Evolutionary conservation across 2,329 filamentous ascomycete species (phyloP).

Genomic region (Cladorrhinum sp.): DNA sequence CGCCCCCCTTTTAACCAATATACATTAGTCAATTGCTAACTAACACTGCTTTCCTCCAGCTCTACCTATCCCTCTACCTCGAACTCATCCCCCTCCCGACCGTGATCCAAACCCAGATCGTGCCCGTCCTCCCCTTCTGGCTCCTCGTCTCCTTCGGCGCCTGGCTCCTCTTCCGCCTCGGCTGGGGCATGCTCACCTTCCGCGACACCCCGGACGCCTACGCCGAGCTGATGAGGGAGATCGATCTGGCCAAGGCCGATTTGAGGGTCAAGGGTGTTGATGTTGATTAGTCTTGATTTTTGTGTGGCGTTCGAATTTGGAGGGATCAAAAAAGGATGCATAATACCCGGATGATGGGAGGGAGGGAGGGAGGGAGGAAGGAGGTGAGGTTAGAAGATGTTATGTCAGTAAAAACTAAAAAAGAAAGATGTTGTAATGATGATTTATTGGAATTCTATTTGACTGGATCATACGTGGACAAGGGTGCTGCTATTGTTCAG

Average conservation of each 20-base stretch:
- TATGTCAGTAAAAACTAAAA: too few species aligned
- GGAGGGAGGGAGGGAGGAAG: not conserved
- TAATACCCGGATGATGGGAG: too few species aligned
- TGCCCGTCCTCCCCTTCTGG: conserved; percentile 93
- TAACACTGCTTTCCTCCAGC: conserved; percentile 45
- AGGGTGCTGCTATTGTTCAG: too few species aligned
- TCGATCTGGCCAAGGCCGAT: conserved; percentile 71
- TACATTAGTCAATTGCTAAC: not conserved
- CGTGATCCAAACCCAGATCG: conserved; percentile 76
- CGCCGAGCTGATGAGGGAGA: conserved; percentile 82
- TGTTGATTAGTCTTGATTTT: conserved; percentile 62
- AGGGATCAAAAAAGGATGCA: too few species aligned
- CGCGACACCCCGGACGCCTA: conserved; percentile 92
- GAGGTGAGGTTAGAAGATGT: too few species aligned
- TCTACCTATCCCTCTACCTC: conserved; percentile 85
- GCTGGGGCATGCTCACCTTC: conserved; percentile 91
- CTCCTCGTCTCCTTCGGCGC: conserved; percentile 85
- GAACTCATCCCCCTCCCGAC: conserved; percentile 77
- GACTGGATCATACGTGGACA: too few species aligned
- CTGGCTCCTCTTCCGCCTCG: conserved; percentile 87
- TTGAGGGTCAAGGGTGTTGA: conserved; percentile 71
- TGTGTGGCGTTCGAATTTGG: too few species aligned
- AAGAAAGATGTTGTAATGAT: not conserved
- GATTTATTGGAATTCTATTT: too few species aligned
- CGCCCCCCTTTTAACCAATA: not conserved